Base-by-base conservation (phyloP, 169 alveolate genomes). In the Babesia bovis region DNA sequence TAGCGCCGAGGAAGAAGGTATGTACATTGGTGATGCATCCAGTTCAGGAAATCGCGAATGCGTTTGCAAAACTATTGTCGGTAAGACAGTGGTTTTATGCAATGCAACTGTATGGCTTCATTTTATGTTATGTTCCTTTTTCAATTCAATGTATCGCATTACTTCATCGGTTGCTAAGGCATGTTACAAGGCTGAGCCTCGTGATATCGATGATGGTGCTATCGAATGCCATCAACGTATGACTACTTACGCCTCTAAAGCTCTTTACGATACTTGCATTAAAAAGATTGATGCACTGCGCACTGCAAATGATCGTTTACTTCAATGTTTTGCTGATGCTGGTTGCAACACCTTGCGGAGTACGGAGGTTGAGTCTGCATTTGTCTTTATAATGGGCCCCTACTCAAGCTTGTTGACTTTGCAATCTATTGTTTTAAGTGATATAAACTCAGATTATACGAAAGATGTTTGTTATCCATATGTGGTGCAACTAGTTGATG, bases 61-160 rank as follows among this genome's bases (percentile, higher is more conserved):
- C 13, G 60, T 63, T 17, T 63, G 73, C 50, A 45, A 4, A 49
- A 12, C 12, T 12, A 60, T 52, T 10, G 4, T 33, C 2, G 73
- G 73, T 26, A 63, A 63, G 49, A 25, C 32, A n/a, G 10, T 44
- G 10, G 60, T 4, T 9, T 7, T 47, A 1, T 52, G 25, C 50
- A 45, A 6, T 45, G 17, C 49, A 10, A 12, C 51, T 9, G 78
- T 67, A 36, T 67, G 78, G 78, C 44, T 67, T 12, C 66, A 67
- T 7, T 67, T 55, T 49, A 67, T 7, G 58, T 35, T 67, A 59
- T 3, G 28, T 23, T 21, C 30, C 4, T 67, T 56, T 45, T 67
- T 67, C 58, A 6, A 15, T 25, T 44, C 33, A 13, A 40, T 67
- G 1, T 67, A 67, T 41, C 30, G 21, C 23, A 42, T 21, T 26